Conservation (phyloP, 148 eudicot species). For the Tetragonia tetragonoides region DNA sequence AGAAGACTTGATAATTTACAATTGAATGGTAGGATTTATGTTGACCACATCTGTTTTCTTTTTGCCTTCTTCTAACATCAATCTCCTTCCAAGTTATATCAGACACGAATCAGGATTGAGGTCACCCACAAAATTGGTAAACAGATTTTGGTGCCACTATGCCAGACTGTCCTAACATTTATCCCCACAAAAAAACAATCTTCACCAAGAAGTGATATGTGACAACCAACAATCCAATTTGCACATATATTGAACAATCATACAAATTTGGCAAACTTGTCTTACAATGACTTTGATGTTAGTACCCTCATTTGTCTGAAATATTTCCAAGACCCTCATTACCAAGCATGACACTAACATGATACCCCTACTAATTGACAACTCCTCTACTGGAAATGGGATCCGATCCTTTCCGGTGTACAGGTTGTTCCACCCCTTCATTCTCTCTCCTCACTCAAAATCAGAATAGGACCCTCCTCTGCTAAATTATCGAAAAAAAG, state of each 20-base stretch:
- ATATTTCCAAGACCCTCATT: background rate
- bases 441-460: no score
- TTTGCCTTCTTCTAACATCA: no score
- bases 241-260: background rate
- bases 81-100: no score
- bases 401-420: no score
- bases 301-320: background rate
- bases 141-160: no score
- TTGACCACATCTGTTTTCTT: no score
- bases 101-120: background rate
- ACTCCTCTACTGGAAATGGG: no score
- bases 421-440: no score
- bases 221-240: background rate
- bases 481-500: no score
- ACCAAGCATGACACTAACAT: background rate
- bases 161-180: constrained; percentile 10
- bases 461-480: no score
- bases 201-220: background rate
- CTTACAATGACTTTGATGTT: background rate
- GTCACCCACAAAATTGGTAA: background rate
- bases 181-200: background rate
- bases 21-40: no score
- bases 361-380: no score
- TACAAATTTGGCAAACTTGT: background rate
- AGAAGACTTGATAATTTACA: background rate